Evolutionary conservation across 345 rosid genomes (phyloP).

Genomic region (Corchorus capsularis): DNA sequence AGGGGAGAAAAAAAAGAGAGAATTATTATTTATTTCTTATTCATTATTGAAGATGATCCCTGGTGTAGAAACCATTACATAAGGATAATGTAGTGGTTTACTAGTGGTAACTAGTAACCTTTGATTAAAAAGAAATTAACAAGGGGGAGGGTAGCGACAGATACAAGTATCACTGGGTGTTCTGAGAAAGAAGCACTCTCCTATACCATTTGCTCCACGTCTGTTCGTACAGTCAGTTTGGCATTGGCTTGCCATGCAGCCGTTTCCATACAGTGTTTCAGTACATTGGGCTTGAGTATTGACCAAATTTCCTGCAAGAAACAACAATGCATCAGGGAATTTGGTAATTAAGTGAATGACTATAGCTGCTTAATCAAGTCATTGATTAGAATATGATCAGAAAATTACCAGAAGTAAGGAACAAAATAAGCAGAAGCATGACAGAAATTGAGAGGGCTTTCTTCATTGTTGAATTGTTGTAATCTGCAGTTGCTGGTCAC

Average conservation of each 20-base stretch:
- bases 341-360: not conserved
- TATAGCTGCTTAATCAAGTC: not conserved
- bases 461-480: constrained; percentile 2
- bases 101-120: not conserved
- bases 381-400: not conserved
- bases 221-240: too few species aligned
- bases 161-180: not conserved
- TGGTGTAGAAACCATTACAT: too few species aligned
- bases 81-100: too few species aligned
- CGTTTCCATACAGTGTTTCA: too few species aligned
- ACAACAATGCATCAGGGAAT: too few species aligned
- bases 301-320: not conserved
- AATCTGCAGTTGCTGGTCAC: not conserved
- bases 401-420: constrained; percentile 1
- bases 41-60: too few species aligned
- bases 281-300: not conserved
- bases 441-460: not conserved
- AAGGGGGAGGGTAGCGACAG: constrained; percentile 1
- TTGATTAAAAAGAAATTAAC: not conserved
- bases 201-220: too few species aligned
- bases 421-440: not conserved
- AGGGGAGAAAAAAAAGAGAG: not conserved
- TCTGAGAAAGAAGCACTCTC: not conserved
- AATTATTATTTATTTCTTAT: too few species aligned
- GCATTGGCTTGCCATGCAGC: too few species aligned